Conservation (phyloP, 441 rosid genomes). For the Eutrema salsugineum region DNA sequence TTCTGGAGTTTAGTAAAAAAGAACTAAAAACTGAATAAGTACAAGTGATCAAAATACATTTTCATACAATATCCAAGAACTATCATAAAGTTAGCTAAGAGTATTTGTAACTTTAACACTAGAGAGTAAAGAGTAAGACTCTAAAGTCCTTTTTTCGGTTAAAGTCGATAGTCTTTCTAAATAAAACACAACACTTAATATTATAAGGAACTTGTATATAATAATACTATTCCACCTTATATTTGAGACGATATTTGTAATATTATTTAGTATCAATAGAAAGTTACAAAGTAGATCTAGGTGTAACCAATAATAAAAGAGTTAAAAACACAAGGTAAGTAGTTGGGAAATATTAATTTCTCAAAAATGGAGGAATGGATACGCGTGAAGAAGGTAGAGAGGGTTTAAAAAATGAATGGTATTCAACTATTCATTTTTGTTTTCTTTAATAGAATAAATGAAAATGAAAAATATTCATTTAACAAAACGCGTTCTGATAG, state of each 20-base stretch:
- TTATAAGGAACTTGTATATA: neutral
- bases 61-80: neutral
- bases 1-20: neutral
- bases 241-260: neutral
- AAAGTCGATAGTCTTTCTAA: neutral
- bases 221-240: neutral
- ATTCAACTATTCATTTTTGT: neutral
- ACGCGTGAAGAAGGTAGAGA: constrained; percentile 21
- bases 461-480: neutral
- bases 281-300: neutral
- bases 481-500: constrained; percentile 20
- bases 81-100: neutral
- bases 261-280: neutral
- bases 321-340: neutral
- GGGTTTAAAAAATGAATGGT: neutral
- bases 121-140: constrained; percentile 8
- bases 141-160: neutral
- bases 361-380: neutral
- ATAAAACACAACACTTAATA: neutral
- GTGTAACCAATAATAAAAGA: neutral
- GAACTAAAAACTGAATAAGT: neutral
- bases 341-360: neutral
- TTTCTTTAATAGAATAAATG: neutral
- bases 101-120: neutral
- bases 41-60: neutral